Percentiles rank a stretch among this genome's conserved stretches.
These are phyloP conservation scores for Colletotrichum spaethianum DNA, from an alignment of 2,329 filamentous ascomycete genomes.

Conservation along the genomic window DNA sequence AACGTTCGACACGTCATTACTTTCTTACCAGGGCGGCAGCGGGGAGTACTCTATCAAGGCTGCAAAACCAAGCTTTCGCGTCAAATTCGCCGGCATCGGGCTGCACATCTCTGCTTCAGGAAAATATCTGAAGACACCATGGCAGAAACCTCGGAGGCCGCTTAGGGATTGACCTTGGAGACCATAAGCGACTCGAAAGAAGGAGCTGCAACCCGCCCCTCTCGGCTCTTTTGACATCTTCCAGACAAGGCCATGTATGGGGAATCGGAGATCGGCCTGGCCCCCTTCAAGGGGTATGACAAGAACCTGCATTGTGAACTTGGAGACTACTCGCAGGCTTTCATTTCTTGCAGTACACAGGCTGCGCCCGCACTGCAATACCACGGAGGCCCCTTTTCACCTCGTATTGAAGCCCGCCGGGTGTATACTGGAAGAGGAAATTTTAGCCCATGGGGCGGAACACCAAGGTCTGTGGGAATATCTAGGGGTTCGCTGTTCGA, in stretches of 20 bases:
- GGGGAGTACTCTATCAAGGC: background rate
- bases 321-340: background rate
- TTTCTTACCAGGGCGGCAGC: background rate
- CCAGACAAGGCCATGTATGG: background rate
- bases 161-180: background rate
- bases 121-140: no score
- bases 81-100: background rate
- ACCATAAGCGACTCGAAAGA: background rate
- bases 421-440: background rate
- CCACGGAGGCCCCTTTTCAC: constrained; percentile 5
- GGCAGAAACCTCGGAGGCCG: background rate
- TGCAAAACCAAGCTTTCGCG: background rate
- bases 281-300: background rate
- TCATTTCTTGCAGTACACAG: background rate
- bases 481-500: constrained; percentile 25
- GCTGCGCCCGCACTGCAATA: background rate
- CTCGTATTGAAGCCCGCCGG: background rate
- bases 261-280: constrained; percentile 3
- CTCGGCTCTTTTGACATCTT: background rate
- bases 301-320: background rate
- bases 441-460: constrained; percentile 14
- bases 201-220: background rate
- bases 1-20: no score
- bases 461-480: constrained; percentile 12
- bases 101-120: background rate